Evolutionary conservation across 78 protist species (phyloP), one percentile per base, ranked within the genome.

Genomic region (Blattamonas nauphoetae): DNA sequence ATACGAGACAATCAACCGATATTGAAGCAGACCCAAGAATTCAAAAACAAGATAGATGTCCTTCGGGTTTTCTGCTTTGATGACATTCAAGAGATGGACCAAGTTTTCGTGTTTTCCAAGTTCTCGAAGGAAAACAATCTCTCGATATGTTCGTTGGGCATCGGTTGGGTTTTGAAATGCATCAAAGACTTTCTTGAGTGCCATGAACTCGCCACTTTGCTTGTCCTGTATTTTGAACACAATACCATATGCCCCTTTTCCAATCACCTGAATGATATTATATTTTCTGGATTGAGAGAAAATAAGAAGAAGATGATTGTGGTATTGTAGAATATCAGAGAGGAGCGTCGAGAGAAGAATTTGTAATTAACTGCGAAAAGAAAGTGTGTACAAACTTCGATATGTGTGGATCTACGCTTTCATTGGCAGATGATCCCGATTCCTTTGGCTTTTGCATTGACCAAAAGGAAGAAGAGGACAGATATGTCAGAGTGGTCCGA

Each of bases 141-240:
- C 88, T 1, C 86, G 80, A 38, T 64, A 81, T 1, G 84, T 63
- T 32, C 99, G 92, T 89, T 97, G 99, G 6, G 98, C 97, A 78
- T 97, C 99, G 0, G 98, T 96, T 1, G 96, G 94, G 89, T 97
- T 97, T 46, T 46, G 89, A 36, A 87, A 87, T 1, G 89, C 89
- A 46, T 96, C 99, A 42, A 97, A 97, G 78, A 97, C 96, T 94
- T 97, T 97, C 90, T 97, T 97, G 3, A 97, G 71, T 36, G 99
- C 99, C 0, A 96, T 95, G 1, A 86, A 87, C 35, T 96, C 94
- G 11, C 92, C 86, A 2, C 94, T 92, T 82, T 90, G 90, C 44
- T n/a, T 88, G 86, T 96, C 97, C 0, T 85, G 82, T 35, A 96
- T 95, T 86, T 93, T 93, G 97, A 97, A 97, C 42, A 97, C 99